phyloP scores from a whole-genome alignment of 139 green algal species.

The Auxenochlorella pyrenoidosa region DNA sequence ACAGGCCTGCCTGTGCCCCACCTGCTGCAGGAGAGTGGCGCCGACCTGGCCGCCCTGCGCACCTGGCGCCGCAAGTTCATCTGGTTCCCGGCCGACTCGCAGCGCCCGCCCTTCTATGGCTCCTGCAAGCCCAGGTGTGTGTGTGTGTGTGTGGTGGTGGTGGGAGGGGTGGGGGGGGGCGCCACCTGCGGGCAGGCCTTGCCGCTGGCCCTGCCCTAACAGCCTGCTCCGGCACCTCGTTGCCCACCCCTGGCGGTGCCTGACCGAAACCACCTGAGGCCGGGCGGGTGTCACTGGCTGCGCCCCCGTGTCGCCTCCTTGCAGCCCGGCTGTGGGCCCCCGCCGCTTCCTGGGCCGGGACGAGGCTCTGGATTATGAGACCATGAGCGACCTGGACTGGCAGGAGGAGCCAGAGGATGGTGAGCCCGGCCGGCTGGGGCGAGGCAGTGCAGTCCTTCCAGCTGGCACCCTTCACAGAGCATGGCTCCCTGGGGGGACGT shows the following conservation, averaged over 20 bases:
- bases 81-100: conserved; percentile 43
- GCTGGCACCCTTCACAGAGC: too few relatives aligned
- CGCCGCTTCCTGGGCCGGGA: conserved; percentile 62
- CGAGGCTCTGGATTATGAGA: conserved; percentile 77
- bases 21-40: conserved; percentile 7
- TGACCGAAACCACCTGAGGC: too few relatives aligned
- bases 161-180: too few relatives aligned
- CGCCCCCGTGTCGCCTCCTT: neutral
- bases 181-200: too few relatives aligned
- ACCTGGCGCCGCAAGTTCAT: conserved; percentile 74
- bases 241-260: too few relatives aligned
- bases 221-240: neutral
- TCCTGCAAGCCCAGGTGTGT: conserved; percentile 43
- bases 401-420: conserved; percentile 83
- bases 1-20: neutral
- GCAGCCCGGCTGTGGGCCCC: conserved; percentile 42
- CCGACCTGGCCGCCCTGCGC: conserved; percentile 24
- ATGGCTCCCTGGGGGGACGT: too few relatives aligned
- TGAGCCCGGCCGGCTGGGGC: conserved; percentile 37
- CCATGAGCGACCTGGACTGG: conserved; percentile 83
- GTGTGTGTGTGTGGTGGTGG: too few relatives aligned
- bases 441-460: conserved; percentile 7
- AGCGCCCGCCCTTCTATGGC: conserved; percentile 72
- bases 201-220: neutral
- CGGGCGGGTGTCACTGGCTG: too few relatives aligned